Evolutionary conservation across 1,284 basidiomycete species (phyloP).

Genomic region (Thecaphora frezii): DNA sequence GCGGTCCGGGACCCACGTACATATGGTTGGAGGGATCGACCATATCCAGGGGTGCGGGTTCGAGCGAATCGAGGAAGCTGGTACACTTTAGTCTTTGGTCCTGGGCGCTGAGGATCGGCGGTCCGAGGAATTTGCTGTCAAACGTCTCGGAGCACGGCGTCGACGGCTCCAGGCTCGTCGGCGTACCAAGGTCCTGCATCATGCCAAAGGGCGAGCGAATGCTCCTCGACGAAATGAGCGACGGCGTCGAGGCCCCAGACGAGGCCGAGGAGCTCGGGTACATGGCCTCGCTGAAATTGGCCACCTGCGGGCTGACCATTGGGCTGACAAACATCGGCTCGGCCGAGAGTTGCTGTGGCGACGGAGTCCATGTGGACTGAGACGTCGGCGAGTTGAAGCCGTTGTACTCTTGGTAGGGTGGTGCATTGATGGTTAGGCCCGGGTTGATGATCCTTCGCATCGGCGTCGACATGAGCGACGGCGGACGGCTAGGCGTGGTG

Average conservation of each 20-base stretch:
- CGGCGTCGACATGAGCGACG: constrained; percentile 25
- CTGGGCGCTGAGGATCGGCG: constrained; percentile 31
- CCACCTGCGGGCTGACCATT: constrained; percentile 15
- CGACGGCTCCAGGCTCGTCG: constrained; percentile 34
- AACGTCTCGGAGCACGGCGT: constrained; percentile 33
- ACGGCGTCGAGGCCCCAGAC: constrained; percentile 36
- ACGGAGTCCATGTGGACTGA: constrained; percentile 33
- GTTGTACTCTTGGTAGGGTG: constrained; percentile 32
- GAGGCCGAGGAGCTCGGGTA: constrained; percentile 20
- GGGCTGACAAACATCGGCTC: constrained; percentile 30
- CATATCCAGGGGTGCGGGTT: constrained; percentile 28
- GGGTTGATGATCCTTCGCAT: constrained; percentile 43
- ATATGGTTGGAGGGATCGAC: constrained; percentile 24
- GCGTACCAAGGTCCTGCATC: constrained; percentile 34
- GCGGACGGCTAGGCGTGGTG: constrained; percentile 27
- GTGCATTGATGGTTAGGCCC: constrained; percentile 35
- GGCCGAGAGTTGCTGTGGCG: constrained; percentile 12
- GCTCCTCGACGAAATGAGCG: constrained; percentile 18
- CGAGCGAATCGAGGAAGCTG: constrained; percentile 37
- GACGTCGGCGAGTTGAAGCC: constrained; percentile 37
- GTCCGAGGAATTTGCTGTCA: constrained; percentile 35
- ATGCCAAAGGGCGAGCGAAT: constrained; percentile 31
- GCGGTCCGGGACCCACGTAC: constrained; percentile 7
- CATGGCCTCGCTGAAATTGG: constrained; percentile 26
- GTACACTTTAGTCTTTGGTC: constrained; percentile 40